Base-by-base conservation (phyloP, 2,329 filamentous ascomycete species). In the Knoxdaviesia proteae region DNA sequence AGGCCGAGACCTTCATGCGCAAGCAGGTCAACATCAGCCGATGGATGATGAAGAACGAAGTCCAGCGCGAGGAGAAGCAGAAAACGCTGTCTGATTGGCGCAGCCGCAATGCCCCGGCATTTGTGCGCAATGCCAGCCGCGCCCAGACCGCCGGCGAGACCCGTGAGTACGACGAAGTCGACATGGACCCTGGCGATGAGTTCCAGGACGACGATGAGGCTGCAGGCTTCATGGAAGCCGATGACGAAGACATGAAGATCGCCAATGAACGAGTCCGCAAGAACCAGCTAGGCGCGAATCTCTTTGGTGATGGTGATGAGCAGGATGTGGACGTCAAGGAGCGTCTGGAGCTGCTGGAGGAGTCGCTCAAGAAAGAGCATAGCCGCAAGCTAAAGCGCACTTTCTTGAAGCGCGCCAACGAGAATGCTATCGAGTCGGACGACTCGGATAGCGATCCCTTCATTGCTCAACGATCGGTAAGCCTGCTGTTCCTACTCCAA, bases 181-280 rank as follows among this genome's bases (percentile, higher is more conserved):
- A 79, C 50, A 66, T 79, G 55, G 72, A 49, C 36, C 45, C 74
- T 20, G 74, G 71, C 7, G 75, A 78, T 45, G 77, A 82, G 51
- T 94, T 94, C 54, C 83, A 87, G 50, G 83, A 93, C 52, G 84
- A 92, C 52, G 84, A 93, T 53, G 84, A 92, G 55, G 74, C 80
- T 29, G 70, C 75, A 3, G 71, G 80, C 37, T 71, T 84, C 42
- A 84, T 90, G 50, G 67, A 65, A 10, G 82, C 90, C 42, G 76
- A 86, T 41, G 84, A 93, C 46, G 87, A 94, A 49, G 82, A 87
- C 41, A 61, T 69, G 9, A 84, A 84, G 52, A 73, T 80, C 11
- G 68, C 79, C 0, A 77, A 80, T 47, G 76, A 78, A 9, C 67
- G 78, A 42, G 77, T 87, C 49, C 83, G 81, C 49, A 73, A 78